Conservation (phyloP, 2,329 filamentous ascomycete species). For the Cordyceps cicadae region DNA sequence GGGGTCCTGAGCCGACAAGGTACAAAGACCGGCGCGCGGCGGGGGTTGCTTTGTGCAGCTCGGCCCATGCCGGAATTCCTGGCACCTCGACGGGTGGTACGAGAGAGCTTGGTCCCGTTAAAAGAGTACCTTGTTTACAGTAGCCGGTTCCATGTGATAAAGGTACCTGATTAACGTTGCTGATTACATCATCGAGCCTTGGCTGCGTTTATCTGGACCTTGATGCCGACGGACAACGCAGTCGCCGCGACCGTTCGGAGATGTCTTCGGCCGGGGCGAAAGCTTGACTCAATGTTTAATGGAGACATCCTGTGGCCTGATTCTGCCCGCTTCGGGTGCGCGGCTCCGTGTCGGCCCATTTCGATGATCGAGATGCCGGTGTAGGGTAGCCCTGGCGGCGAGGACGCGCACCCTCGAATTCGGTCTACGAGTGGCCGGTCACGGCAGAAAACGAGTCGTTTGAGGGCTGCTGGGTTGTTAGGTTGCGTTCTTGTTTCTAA, state of each 20-base stretch:
- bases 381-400: neutral
- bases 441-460: neutral
- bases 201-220: neutral
- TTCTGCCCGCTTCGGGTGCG: neutral
- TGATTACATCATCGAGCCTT: neutral
- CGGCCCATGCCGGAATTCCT: constrained; percentile 1
- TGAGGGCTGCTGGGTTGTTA: neutral
- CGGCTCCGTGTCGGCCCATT: constrained; percentile 6
- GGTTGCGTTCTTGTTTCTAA: neutral
- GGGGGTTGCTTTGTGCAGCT: neutral
- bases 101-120: neutral
- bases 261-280: neutral
- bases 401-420: neutral
- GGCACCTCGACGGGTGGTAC: neutral
- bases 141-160: rapidly evolving
- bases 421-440: neutral
- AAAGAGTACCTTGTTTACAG: neutral
- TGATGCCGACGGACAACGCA: neutral
- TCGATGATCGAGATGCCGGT: constrained; percentile 9
- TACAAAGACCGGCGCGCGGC: neutral
- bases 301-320: neutral
- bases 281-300: neutral
- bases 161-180: neutral
- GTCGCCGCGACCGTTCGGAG: neutral
- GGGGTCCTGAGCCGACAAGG: neutral